Conservation (phyloP, 768 basidiomycete genomes). For the Phaeotremella fagi region DNA sequence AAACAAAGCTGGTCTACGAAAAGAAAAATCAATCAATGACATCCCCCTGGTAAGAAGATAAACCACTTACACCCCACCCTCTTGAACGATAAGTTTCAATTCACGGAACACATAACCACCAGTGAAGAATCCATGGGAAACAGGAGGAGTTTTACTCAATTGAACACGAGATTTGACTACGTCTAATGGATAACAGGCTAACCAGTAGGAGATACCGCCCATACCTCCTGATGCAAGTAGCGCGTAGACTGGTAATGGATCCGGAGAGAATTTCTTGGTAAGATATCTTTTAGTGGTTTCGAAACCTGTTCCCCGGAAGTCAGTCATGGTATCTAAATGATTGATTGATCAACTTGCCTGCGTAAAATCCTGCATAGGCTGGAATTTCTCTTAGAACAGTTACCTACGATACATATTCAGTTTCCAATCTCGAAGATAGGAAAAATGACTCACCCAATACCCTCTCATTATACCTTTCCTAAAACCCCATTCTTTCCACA, state of each 20-base stretch:
- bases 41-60: no score
- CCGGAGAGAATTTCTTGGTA: constrained; percentile 35
- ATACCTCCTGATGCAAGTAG: constrained; percentile 48
- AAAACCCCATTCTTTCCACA: constrained; percentile 85
- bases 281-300: constrained; percentile 84
- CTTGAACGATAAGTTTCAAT: constrained; percentile 61
- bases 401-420: constrained; percentile 55
- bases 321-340: constrained; percentile 54
- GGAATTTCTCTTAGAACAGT: constrained; percentile 92
- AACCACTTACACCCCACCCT: constrained; percentile 65
- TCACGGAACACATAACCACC: constrained; percentile 69
- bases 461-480: constrained; percentile 88
- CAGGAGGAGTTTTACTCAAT: constrained; percentile 66
- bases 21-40: no score
- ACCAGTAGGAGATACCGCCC: constrained; percentile 78
- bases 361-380: constrained; percentile 77
- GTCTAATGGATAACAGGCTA: constrained; percentile 86
- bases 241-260: constrained; percentile 23
- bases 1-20: constrained; percentile 34
- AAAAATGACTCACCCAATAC: constrained; percentile 86
- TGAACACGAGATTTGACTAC: constrained; percentile 90
- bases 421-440: no score
- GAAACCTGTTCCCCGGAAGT: constrained; percentile 56
- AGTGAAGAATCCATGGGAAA: constrained; percentile 52
- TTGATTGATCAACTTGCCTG: constrained; percentile 41